phyloP scores from a whole-genome alignment of 192 early-diverging fungal genomes.

The Backusella mclennaniae region DNA sequence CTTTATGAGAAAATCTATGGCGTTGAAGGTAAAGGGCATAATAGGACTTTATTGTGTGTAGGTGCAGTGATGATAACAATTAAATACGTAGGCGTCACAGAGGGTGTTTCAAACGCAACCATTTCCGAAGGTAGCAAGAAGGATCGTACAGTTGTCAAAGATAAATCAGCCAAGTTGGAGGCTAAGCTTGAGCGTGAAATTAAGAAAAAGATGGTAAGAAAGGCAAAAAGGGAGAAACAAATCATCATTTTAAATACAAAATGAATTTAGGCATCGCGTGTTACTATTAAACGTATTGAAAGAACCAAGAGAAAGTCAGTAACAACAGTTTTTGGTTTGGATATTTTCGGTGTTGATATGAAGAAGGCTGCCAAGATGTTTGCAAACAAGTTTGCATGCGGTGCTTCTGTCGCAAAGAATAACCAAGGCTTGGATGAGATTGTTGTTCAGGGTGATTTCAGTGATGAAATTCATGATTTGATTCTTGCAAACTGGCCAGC shows the following conservation, averaged over 20 bases:
- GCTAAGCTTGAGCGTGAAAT: slow-evolving; percentile 74
- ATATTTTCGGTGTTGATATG: slow-evolving; percentile 93
- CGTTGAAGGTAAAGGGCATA: slow-evolving; percentile 16
- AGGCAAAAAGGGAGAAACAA: neutral
- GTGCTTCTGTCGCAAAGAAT: slow-evolving; percentile 92
- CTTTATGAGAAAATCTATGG: slow-evolving; percentile 60
- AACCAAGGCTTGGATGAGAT: slow-evolving; percentile 93
- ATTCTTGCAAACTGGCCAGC: slow-evolving; percentile 75
- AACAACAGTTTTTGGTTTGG: slow-evolving; percentile 79
- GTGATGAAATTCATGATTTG: slow-evolving; percentile 84
- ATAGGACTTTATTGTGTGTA: no score
- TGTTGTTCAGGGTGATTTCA: slow-evolving; percentile 94
- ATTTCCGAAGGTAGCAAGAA: slow-evolving; percentile 43
- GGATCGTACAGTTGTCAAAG: slow-evolving; percentile 49
- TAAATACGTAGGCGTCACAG: slow-evolving; percentile 13
- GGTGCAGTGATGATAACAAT: neutral
- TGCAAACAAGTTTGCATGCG: slow-evolving; percentile 94
- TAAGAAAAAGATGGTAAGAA: slow-evolving; percentile 72
- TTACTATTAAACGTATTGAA: slow-evolving; percentile 85
- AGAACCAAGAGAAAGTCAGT: slow-evolving; percentile 94
- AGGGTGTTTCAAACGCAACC: slow-evolving; percentile 21
- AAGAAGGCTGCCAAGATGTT: slow-evolving; percentile 97
- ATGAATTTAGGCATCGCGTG: slow-evolving; percentile 49
- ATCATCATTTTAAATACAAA: neutral
- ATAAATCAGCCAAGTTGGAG: slow-evolving; percentile 43